Base-by-base conservation (phyloP, 2,329 filamentous ascomycete genomes). In the Fusarium hainanense region DNA sequence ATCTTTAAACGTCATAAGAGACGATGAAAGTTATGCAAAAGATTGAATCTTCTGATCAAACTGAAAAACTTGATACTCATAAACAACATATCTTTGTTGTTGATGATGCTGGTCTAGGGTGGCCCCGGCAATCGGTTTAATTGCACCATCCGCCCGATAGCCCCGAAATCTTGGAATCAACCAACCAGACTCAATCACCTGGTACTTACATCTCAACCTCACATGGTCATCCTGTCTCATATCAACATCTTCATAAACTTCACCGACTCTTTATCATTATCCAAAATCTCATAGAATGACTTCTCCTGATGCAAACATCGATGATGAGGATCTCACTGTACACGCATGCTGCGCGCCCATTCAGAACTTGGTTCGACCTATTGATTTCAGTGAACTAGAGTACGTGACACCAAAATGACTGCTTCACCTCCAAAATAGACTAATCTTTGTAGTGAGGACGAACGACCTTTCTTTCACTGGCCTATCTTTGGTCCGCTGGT, bases 401-500 rank as follows among this genome's bases (percentile, higher is more conserved):
- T 83, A 74, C 16, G 75, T 58, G 23, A 44, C 40, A 27, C 21
- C 9, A 16, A 34, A 18, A 18, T 28, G 7, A 13, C 42, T 23
- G 20, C 18, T 6, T 25, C 8, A 27, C 21, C 2, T 11, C 34
- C 6, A 13, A 28, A 9, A 14, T 12, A n/a, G 49, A 42, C 49
- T n/a, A 60, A 10, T 32, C 23, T 41, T 14, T 46, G 23, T 9
- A 63, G 58, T 11, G 65, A 63, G 25, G 48, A 40, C 6, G 32
- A 25, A 8, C 51, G 42, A 23, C 68, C 60, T 10, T 57, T 73
- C 54, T 58, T 69, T 40, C 61, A 69, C 43, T 71, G 86, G 76
- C 92, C 92, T 0, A 79, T 90, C 42, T 80, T 92, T 41, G 90
- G 89, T 0, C 87, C 91, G 1, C 79, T 94, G 42, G 82, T 94